A percentile compares a stretch with the other conserved stretches of the same genome.
Evolutionary conservation across 1,139 yeast species (phyloP).

Genomic region (Pichia cactophila): DNA sequence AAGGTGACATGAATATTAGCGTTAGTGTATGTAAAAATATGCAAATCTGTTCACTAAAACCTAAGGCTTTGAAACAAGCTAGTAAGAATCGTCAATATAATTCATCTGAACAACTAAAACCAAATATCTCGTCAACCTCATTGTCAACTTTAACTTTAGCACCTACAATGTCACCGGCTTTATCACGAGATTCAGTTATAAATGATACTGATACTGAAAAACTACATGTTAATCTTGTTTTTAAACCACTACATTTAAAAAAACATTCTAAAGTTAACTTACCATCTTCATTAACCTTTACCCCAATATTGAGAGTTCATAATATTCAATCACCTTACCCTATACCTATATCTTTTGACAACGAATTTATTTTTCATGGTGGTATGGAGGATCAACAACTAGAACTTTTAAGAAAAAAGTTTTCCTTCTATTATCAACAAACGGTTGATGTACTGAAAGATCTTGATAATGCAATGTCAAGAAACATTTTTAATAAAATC

Average conservation of each 20-base stretch:
- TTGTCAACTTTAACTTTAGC: neutral
- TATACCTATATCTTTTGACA: conserved; percentile 21
- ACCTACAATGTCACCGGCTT: conserved; percentile 1
- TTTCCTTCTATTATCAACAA: conserved; percentile 8
- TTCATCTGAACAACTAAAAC: neutral
- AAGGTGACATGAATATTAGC: conserved; percentile 13
- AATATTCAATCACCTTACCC: conserved; percentile 17
- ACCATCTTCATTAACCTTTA: conserved; percentile 13
- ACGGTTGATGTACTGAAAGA: conserved; percentile 7
- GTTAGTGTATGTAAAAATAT: conserved; percentile 9
- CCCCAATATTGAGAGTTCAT: conserved; percentile 13
- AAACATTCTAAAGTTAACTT: conserved; percentile 7
- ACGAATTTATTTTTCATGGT: conserved; percentile 12
- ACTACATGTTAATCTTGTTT: conserved; percentile 8
- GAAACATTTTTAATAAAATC: conserved; percentile 11
- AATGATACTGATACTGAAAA: neutral
- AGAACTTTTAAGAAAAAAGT: conserved; percentile 10
- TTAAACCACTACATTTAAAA: conserved; percentile 4
- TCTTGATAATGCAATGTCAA: conserved; percentile 7
- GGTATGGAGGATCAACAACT: conserved; percentile 8
- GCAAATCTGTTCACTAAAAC: conserved; percentile 13
- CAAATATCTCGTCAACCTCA: neutral
- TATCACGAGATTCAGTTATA: conserved; percentile 1
- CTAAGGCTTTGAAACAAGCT: conserved; percentile 5
- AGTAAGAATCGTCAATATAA: neutral